These are phyloP conservation scores for Penicillium sp. DNA, from an alignment of 2,329 filamentous ascomycete species.

Conservation along the genomic window DNA sequence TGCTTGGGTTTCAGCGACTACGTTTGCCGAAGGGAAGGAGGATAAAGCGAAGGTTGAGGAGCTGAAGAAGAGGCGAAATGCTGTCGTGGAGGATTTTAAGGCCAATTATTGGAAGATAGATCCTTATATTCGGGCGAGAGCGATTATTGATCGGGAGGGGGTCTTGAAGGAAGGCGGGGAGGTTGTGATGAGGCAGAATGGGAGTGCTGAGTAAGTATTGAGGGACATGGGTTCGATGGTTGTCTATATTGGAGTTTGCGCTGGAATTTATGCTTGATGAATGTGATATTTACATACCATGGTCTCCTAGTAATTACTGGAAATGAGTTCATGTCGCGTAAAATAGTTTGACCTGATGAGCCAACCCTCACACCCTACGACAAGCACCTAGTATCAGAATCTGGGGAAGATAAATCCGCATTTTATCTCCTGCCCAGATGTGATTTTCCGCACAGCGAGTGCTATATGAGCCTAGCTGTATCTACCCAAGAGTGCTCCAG, in stretches of 20 bases:
- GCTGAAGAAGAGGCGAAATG: conserved; percentile 47
- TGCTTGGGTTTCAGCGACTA: conserved; percentile 64
- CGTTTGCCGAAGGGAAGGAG: conserved; percentile 45
- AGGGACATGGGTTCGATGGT: not conserved
- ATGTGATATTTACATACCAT: no score
- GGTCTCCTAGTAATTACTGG: no score
- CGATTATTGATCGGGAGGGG: conserved; percentile 75
- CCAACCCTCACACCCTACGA: no score
- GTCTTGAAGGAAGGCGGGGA: conserved; percentile 64
- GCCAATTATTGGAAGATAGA: conserved; percentile 84
- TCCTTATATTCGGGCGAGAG: conserved; percentile 75
- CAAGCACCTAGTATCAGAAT: no score
- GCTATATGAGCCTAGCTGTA: no score
- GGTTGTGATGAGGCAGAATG: conserved; percentile 36
- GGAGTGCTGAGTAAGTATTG: not conserved
- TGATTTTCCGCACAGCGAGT: no score
- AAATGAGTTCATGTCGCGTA: no score
- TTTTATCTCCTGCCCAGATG: no score
- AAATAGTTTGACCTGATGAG: no score
- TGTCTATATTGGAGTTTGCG: no score
- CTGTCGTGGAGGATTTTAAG: conserved; percentile 62
- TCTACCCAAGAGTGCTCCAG: no score
- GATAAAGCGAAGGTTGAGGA: conserved; percentile 6
- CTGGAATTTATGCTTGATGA: not conserved
- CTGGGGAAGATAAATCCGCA: no score